A percentile compares a stretch with the other conserved stretches of the same genome.
These are phyloP conservation scores for Chytriomyces hyalinus DNA, from an alignment of 192 early-diverging fungal genomes.

Conservation along the genomic window DNA sequence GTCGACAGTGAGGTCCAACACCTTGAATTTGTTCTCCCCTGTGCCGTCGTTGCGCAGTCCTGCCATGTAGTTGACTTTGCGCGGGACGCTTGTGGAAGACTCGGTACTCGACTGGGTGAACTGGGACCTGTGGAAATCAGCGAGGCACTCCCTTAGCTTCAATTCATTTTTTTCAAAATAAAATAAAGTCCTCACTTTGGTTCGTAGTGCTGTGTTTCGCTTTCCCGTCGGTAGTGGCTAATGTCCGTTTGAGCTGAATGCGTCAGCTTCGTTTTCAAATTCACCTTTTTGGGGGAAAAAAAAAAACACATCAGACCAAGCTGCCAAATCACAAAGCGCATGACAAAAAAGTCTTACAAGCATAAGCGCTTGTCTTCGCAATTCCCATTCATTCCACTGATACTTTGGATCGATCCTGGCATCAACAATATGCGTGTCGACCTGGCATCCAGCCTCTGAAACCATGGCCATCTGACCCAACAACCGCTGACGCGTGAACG, in stretches of 20 bases:
- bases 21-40: constrained; percentile 45
- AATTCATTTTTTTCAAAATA: neutral
- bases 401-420: constrained; percentile 55
- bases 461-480: constrained; percentile 62
- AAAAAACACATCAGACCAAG: neutral
- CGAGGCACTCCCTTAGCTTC: neutral
- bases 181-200: constrained; percentile 44
- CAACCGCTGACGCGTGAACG: constrained; percentile 57
- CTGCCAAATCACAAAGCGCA: neutral
- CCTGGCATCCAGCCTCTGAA: constrained; percentile 60
- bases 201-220: constrained; percentile 64
- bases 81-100: constrained; percentile 48
- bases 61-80: constrained; percentile 49
- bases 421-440: constrained; percentile 66
- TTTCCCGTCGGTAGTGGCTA: constrained; percentile 56
- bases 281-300: constrained; percentile 38
- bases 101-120: constrained; percentile 51
- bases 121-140: constrained; percentile 32
- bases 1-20: constrained; percentile 61
- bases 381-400: constrained; percentile 69
- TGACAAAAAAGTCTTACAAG: constrained; percentile 38
- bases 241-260: constrained; percentile 59
- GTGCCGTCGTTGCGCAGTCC: constrained; percentile 45
- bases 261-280: constrained; percentile 60
- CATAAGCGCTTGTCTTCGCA: constrained; percentile 61